A percentile compares a stretch with the other conserved stretches of the same genome.
These are phyloP conservation scores for Boletus speciosus DNA, from an alignment of 768 basidiomycete species.

Conservation along the genomic window DNA sequence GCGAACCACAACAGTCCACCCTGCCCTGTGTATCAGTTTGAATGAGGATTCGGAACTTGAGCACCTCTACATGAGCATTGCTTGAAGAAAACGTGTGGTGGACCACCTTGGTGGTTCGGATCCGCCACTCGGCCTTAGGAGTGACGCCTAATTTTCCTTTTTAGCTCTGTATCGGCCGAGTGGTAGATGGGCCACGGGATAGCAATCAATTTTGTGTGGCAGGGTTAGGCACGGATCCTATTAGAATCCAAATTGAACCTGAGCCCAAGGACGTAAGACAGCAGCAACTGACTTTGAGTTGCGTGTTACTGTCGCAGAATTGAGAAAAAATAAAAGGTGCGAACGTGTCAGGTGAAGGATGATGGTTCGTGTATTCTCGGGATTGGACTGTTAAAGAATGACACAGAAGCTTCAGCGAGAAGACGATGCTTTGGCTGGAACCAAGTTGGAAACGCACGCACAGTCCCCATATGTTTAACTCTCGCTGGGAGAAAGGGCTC, in stretches of 20 bases:
- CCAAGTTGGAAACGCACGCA: too few species aligned
- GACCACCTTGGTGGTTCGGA: neutral
- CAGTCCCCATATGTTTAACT: too few species aligned
- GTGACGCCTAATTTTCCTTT: neutral
- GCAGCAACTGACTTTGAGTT: neutral
- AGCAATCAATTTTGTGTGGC: neutral
- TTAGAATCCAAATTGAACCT: neutral
- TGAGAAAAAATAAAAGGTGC: neutral
- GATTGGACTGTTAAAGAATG: neutral
- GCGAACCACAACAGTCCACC: neutral
- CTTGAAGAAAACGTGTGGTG: neutral
- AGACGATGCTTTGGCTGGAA: too few species aligned
- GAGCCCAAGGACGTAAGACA: neutral
- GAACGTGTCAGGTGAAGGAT: neutral
- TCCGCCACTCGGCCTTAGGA: too few species aligned
- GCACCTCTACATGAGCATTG: neutral
- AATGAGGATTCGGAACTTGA: neutral
- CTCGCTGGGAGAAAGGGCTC: too few species aligned
- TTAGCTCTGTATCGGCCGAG: neutral
- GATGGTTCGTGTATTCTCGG: neutral
- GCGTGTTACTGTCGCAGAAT: neutral
- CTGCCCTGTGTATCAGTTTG: neutral
- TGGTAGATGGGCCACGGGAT: neutral
- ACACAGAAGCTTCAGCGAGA: too few species aligned
- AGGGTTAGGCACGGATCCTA: neutral